Evolutionary conservation across 306 rosid genomes (phyloP), one percentile per base, ranked within the genome.

Genomic region (Corylus avellana): DNA sequence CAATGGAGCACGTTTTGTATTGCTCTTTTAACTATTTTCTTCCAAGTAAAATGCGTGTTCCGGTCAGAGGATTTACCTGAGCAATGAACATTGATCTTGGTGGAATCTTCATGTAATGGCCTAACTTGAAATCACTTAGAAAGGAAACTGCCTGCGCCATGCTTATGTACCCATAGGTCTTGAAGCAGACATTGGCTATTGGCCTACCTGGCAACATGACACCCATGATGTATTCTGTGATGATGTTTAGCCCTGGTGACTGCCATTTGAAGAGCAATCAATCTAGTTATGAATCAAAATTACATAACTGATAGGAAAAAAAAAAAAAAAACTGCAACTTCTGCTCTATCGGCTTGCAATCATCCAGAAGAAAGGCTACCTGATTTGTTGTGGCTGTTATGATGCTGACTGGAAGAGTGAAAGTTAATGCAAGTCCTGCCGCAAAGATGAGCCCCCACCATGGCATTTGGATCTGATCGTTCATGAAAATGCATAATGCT

Each of bases 21-120:
- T 42, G 46, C 46, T 42, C 46, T 42, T 42, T 42, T 42, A 42
- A 42, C 6, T 5, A 42, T 42, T 42, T 42, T 7, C 57, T 53
- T 53, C 16, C 6, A 53, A 16, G 6, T 53, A 53, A 53, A 53
- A 14, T 53, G 57, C n/a, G 12, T 16, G 6, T 13, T 13, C 18
- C 2, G 35, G 35, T 3, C n/a, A 25, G 32, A 59, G 12, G 7
- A 59, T 59, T 25, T 88, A 88, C 97, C 90, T 92, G 97, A 80
- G 88, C 93, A 49, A 91, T 78, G 81, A 92, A 92, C 97, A 92
- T 92, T 58, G 96, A 92, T 77, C 89, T 86, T 51, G 94, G 96
- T 29, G 97, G 96, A 82, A 92, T 92, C 92, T 92, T 92, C 96
- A 89, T 88, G 90, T 92, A 92, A 80, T 92, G 97, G 8, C 97